These are phyloP conservation scores for Pythium graminicola DNA, from an alignment of 352 stramenopile genomes.

Conservation along the genomic window DNA sequence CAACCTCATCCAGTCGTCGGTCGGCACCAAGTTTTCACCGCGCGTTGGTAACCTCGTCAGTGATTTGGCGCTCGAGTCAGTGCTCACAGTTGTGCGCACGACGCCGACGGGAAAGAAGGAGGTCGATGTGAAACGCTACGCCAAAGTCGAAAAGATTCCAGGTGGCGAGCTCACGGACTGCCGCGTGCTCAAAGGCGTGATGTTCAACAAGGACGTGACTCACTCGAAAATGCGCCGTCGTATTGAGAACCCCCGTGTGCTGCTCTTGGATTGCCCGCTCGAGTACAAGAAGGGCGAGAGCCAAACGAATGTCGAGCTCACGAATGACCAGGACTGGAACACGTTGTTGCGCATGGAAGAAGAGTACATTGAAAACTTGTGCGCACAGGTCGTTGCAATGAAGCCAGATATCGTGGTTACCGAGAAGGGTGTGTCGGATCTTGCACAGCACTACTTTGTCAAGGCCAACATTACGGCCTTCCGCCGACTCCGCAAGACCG, in stretches of 20 bases:
- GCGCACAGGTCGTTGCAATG: conserved; percentile 98
- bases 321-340: conserved; percentile 99
- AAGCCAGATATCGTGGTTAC: conserved; percentile 99
- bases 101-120: conserved; percentile 94
- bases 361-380: conserved; percentile 97
- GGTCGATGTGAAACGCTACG: conserved; percentile 94
- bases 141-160: conserved; percentile 98
- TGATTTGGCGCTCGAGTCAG: conserved; percentile 97
- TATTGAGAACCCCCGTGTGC: conserved; percentile 99
- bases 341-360: conserved; percentile 97
- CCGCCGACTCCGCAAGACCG: conserved; percentile 96
- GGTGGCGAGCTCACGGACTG: conserved; percentile 99
- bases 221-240: conserved; percentile 36
- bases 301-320: conserved; percentile 99
- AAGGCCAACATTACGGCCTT: conserved; percentile 99
- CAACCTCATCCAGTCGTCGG: conserved; percentile 97
- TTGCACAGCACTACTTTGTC: conserved; percentile 98
- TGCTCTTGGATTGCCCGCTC: conserved; percentile 99
- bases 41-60: too few relatives aligned
- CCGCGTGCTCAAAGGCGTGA: conserved; percentile 95
- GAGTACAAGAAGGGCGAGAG: conserved; percentile 99
- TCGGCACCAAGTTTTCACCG: conserved; percentile 97
- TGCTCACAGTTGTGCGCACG: conserved; percentile 95
- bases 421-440: conserved; percentile 99
- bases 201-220: conserved; percentile 95